These are phyloP conservation scores for Ganoderma lucidum DNA, from an alignment of 1,284 basidiomycete genomes.

Conservation along the genomic window DNA sequence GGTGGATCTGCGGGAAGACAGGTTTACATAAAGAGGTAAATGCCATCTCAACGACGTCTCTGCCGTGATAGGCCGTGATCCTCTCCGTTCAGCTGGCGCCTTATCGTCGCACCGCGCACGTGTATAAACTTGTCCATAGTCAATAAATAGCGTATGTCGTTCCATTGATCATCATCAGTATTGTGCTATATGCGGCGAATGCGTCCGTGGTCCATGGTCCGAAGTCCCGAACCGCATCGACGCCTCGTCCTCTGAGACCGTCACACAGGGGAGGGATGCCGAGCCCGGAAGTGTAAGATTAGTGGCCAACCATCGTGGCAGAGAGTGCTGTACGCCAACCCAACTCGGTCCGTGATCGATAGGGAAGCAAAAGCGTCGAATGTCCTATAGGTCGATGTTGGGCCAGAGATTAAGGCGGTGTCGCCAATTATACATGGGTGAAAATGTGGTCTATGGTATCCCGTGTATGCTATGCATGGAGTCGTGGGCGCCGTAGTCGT, in stretches of 20 bases:
- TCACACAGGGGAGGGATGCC: not conserved
- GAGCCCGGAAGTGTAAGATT: not conserved
- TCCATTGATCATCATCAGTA: too few species aligned
- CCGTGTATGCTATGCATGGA: not conserved
- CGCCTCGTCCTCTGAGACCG: not conserved
- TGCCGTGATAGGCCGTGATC: not conserved
- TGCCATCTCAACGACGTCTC: not conserved
- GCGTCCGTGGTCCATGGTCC: not conserved
- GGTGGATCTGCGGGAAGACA: not conserved
- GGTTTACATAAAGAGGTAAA: not conserved
- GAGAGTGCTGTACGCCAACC: not conserved
- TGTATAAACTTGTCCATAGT: too few species aligned
- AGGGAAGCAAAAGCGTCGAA: not conserved
- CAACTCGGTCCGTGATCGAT: not conserved
- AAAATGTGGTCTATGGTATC: not conserved
- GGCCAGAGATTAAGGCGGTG: not conserved
- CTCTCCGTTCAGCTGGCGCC: not conserved
- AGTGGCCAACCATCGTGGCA: not conserved
- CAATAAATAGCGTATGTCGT: too few species aligned
- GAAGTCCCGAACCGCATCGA: not conserved
- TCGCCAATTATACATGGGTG: not conserved
- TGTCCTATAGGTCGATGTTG: not conserved
- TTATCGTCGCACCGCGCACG: not conserved
- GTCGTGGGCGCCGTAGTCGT: not conserved
- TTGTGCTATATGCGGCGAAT: not conserved